phyloP scores from a whole-genome alignment of 2,329 filamentous ascomycete genomes.

The Penicillium sp. region DNA sequence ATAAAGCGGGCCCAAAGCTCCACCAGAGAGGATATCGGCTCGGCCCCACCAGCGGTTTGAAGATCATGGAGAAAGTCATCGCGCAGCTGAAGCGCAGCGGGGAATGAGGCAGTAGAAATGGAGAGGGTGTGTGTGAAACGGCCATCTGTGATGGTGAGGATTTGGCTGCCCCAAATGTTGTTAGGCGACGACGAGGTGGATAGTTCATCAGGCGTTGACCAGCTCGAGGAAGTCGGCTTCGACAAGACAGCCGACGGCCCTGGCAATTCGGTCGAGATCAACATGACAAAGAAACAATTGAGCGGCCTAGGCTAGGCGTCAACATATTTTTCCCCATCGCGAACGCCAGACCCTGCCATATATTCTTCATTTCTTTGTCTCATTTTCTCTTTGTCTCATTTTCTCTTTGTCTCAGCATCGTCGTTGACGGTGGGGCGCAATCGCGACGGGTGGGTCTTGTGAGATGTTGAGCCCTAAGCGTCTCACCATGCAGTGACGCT shows the following conservation, averaged over 20 bases:
- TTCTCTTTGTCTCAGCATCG: background rate
- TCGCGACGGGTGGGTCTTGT: background rate
- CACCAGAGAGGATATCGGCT: conserved; percentile 5
- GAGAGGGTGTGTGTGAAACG: conserved; percentile 8
- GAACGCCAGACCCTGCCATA: background rate
- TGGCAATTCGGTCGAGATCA: conserved; percentile 2
- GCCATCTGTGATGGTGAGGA: conserved; percentile 10
- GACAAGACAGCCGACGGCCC: background rate
- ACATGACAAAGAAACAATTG: background rate
- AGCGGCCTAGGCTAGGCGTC: conserved; percentile 1
- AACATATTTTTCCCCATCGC: background rate
- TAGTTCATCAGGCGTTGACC: background rate
- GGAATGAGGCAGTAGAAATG: conserved; percentile 9
- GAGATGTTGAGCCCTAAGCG: background rate
- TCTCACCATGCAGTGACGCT: conserved; percentile 1
- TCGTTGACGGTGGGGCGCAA: background rate
- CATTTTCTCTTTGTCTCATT: no score
- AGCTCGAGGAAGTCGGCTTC: background rate
- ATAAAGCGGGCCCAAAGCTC: conserved; percentile 14
- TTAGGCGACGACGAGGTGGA: background rate
- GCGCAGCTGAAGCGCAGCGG: conserved; percentile 10
- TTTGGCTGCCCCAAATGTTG: background rate
- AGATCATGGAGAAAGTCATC: conserved; percentile 14
- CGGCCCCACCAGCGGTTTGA: conserved; percentile 4
- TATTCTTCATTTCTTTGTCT: background rate